These are phyloP conservation scores for Fusarium xylarioides DNA, from an alignment of 2,329 filamentous ascomycete genomes.

Conservation along the genomic window DNA sequence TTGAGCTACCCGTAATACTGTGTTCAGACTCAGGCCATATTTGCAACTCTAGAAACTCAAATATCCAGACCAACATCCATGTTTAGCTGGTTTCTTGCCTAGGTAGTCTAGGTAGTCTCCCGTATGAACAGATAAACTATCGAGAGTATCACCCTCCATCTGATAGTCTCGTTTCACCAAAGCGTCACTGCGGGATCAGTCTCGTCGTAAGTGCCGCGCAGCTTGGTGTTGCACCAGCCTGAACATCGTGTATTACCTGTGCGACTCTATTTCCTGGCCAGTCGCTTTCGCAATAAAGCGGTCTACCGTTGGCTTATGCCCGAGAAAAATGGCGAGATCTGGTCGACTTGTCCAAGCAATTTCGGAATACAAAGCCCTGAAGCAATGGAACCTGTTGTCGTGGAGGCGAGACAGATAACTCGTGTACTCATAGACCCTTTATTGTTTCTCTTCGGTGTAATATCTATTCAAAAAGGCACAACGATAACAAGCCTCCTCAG, in stretches of 20 bases:
- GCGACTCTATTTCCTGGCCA: conserved; percentile 3
- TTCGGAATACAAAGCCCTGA: not conserved
- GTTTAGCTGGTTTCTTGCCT: not conserved
- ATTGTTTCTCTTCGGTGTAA: not conserved
- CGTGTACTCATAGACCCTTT: not conserved
- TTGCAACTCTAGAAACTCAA: not conserved
- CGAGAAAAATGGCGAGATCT: not conserved
- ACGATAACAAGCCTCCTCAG: not conserved
- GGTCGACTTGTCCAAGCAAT: not conserved
- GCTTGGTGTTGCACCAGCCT: conserved; percentile 13
- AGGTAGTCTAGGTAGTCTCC: not conserved
- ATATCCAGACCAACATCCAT: not conserved
- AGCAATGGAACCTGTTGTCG: not conserved
- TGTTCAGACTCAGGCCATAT: not conserved
- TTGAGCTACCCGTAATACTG: not conserved
- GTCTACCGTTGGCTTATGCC: not conserved
- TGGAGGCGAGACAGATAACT: not conserved
- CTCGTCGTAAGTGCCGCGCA: conserved; percentile 16
- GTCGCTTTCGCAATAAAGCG: conserved; percentile 1
- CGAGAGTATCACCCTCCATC: not conserved
- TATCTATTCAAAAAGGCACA: not conserved
- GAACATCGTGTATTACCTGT: conserved; percentile 18
- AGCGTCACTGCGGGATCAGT: conserved; percentile 16
- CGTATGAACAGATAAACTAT: not conserved
- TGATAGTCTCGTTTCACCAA: not conserved